These are phyloP conservation scores for Quercus wislizeni DNA, from an alignment of 306 rosid genomes.

Conservation along the genomic window DNA sequence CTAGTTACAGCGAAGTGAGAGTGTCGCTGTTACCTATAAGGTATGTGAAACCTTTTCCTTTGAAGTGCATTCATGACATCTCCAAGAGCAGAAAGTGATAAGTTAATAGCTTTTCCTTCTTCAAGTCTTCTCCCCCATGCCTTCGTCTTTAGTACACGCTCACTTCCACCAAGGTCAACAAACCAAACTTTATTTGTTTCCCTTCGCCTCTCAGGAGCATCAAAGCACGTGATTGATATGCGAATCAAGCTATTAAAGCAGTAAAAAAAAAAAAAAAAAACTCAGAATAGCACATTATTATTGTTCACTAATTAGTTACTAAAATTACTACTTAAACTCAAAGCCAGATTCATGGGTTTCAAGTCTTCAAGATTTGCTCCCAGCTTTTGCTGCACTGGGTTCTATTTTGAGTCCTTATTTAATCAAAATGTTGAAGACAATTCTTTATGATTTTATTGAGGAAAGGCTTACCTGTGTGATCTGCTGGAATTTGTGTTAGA, in stretches of 20 bases:
- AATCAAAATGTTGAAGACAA: neutral
- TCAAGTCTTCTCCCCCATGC: conserved; percentile 41
- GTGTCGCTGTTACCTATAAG: conserved; percentile 28
- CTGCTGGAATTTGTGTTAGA: conserved; percentile 38
- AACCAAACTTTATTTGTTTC: conserved; percentile 42
- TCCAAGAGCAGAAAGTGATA: conserved; percentile 44
- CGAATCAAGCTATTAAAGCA: conserved; percentile 37
- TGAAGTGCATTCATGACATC: conserved; percentile 43
- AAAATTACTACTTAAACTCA: neutral
- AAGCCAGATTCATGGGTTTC: neutral
- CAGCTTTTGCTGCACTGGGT: neutral
- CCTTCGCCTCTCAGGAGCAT: conserved; percentile 33
- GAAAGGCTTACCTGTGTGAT: conserved; percentile 37
- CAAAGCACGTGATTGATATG: conserved; percentile 29
- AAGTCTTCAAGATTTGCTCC: neutral
- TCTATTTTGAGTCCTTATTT: neutral
- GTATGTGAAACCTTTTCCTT: conserved; percentile 28
- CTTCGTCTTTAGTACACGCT: conserved; percentile 39
- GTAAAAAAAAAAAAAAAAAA: neutral
- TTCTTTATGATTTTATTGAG: neutral
- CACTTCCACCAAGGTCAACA: conserved; percentile 44
- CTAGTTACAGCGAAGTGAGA: neutral
- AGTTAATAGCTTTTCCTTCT: conserved; percentile 47
- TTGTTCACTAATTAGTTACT: neutral
- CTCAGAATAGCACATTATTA: neutral